These are phyloP conservation scores for Truncatella angustata DNA, from an alignment of 2,329 filamentous ascomycete species.

Conservation along the genomic window DNA sequence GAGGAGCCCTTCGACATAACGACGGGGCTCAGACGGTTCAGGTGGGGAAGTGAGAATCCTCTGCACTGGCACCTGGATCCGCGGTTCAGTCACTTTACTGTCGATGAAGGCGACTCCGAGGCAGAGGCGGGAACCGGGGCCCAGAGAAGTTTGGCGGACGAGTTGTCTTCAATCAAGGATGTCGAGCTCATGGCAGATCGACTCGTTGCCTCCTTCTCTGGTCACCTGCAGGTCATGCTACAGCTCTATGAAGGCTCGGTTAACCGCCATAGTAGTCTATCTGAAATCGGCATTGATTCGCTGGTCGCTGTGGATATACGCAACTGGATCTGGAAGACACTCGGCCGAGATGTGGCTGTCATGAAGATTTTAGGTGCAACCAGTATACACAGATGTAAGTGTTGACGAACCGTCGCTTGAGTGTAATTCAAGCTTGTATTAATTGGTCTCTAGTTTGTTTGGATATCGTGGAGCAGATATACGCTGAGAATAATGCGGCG, in stretches of 20 bases:
- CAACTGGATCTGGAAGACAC: slow-evolving; percentile 32
- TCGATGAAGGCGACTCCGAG: slow-evolving; percentile 16
- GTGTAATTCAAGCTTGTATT: no score
- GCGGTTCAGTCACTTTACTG: slow-evolving; percentile 38
- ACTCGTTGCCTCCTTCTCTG: slow-evolving; percentile 26
- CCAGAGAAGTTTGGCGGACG: slow-evolving; percentile 25
- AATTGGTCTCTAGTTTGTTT: neutral
- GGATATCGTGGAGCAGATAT: slow-evolving; percentile 4
- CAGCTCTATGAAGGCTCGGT: slow-evolving; percentile 28
- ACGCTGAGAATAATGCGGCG: neutral
- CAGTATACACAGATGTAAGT: slow-evolving; percentile 24
- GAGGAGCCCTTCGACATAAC: slow-evolving; percentile 33
- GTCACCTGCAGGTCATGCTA: slow-evolving; percentile 29
- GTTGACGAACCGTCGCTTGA: no score
- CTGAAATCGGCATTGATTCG: slow-evolving; percentile 40
- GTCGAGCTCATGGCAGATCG: slow-evolving; percentile 20
- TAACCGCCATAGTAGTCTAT: slow-evolving; percentile 28
- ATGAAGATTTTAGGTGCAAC: slow-evolving; percentile 28
- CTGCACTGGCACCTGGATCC: slow-evolving; percentile 43
- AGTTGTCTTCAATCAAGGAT: slow-evolving; percentile 21
- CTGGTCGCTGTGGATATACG: slow-evolving; percentile 39
- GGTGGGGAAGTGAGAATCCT: slow-evolving; percentile 23
- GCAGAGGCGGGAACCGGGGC: neutral
- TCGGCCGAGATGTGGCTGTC: slow-evolving; percentile 30
- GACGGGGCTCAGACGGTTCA: slow-evolving; percentile 39